phyloP scores from a whole-genome alignment of 192 early-diverging fungal genomes.

The Endogone sp. region DNA sequence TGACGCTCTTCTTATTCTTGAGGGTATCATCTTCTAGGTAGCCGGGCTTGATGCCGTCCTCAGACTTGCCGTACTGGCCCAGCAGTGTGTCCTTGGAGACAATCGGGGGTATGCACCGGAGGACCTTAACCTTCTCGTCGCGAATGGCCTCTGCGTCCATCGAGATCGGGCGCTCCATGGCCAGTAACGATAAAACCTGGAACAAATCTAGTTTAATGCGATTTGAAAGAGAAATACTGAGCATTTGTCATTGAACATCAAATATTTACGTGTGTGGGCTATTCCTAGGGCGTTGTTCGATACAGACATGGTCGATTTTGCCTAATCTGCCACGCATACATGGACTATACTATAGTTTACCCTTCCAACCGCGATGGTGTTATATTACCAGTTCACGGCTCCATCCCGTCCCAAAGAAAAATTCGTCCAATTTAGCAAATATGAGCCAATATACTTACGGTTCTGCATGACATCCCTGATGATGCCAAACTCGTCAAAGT shows the following conservation, averaged over 20 bases:
- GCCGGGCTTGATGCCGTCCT: conserved; percentile 81
- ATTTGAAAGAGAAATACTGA: conserved; percentile 31
- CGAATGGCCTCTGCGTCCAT: conserved; percentile 90
- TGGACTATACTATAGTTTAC: no score
- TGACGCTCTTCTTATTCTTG: conserved; percentile 69
- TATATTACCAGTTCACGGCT: no score
- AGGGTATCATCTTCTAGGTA: conserved; percentile 93
- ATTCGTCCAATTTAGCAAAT: no score
- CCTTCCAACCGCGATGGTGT: no score
- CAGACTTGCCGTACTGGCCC: conserved; percentile 83
- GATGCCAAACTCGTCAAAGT: conserved; percentile 99
- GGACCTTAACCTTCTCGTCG: conserved; percentile 89
- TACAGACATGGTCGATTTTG: no score
- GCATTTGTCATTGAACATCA: no score
- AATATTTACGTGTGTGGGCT: no score
- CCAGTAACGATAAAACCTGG: conserved; percentile 90
- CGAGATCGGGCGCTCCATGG: conserved; percentile 91
- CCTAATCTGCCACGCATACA: no score
- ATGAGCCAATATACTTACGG: conserved; percentile 40
- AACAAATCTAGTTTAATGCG: conserved; percentile 87
- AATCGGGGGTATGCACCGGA: conserved; percentile 71
- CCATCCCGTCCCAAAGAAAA: no score
- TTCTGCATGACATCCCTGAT: conserved; percentile 97
- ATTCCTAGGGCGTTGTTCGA: no score
- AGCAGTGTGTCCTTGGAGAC: conserved; percentile 79